phyloP scores from a whole-genome alignment of 257 asterid genomes.

The Solanum pennellii region DNA sequence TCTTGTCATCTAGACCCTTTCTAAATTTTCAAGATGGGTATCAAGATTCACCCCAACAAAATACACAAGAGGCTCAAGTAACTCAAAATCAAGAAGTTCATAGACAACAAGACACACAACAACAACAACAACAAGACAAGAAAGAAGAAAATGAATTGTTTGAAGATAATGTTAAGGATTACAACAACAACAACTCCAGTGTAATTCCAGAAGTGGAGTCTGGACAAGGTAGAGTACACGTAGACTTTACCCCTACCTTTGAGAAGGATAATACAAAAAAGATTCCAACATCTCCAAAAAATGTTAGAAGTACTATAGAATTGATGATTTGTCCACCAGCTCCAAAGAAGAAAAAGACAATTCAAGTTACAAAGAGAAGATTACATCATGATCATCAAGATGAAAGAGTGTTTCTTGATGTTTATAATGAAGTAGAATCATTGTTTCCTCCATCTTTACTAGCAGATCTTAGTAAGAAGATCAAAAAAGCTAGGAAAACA shows the following conservation, averaged over 20 bases:
- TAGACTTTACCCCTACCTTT: neutral
- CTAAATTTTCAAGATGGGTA: neutral
- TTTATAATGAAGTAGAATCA: slow-evolving; percentile 39
- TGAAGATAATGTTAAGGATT: neutral
- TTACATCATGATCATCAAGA: neutral
- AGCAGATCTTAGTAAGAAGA: slow-evolving; percentile 40
- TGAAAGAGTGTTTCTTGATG: slow-evolving; percentile 25
- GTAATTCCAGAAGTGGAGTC: neutral
- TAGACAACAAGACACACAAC: neutral
- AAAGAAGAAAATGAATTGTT: neutral
- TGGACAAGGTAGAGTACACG: neutral
- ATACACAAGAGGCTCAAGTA: neutral
- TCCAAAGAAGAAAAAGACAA: slow-evolving; percentile 51
- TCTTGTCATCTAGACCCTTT: neutral
- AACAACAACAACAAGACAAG: neutral
- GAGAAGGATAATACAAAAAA: neutral
- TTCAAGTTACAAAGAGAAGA: slow-evolving; percentile 21
- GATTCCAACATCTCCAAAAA: slow-evolving; percentile 5
- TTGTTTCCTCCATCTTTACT: slow-evolving; percentile 33
- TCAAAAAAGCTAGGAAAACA: slow-evolving; percentile 42
- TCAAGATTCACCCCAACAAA: neutral
- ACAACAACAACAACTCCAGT: neutral
- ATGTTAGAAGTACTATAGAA: neutral
- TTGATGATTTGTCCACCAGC: slow-evolving; percentile 43
- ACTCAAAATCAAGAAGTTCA: neutral